Conservation (phyloP, 2,329 filamentous ascomycete species). For the Knufia fluminis region DNA sequence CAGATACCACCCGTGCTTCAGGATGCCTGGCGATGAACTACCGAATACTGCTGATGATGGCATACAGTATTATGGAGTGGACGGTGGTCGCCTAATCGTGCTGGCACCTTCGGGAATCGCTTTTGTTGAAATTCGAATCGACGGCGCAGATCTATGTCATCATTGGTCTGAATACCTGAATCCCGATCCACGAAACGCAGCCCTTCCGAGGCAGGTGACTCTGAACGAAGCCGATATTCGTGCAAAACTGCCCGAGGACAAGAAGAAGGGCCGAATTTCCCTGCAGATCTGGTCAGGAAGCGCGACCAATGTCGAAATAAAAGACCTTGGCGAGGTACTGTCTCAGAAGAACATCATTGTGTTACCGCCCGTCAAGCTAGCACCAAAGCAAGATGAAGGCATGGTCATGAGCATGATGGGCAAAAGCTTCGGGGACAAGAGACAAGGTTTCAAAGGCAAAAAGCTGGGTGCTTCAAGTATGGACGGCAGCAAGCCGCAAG, state of each 20-base stretch:
- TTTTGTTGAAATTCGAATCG: slow-evolving; percentile 71
- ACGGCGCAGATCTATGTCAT: slow-evolving; percentile 72
- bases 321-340: slow-evolving; percentile 63
- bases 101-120: slow-evolving; percentile 74
- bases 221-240: slow-evolving; percentile 69
- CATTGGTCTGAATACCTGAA: slow-evolving; percentile 72
- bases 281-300: slow-evolving; percentile 68
- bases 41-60: slow-evolving; percentile 56
- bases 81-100: slow-evolving; percentile 64
- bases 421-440: slow-evolving; percentile 27
- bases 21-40: slow-evolving; percentile 64
- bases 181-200: slow-evolving; percentile 45
- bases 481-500: slow-evolving; percentile 58
- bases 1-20: slow-evolving; percentile 82
- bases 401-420: slow-evolving; percentile 22
- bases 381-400: slow-evolving; percentile 22
- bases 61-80: slow-evolving; percentile 77
- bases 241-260: slow-evolving; percentile 59
- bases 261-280: slow-evolving; percentile 60
- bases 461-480: slow-evolving; percentile 64
- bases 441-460: slow-evolving; percentile 65
- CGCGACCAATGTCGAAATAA: slow-evolving; percentile 63
- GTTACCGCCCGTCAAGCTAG: slow-evolving; percentile 52
- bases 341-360: slow-evolving; percentile 67
- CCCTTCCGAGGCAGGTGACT: slow-evolving; percentile 60